Evolutionary conservation across 129 eudicot genomes (phyloP).

Genomic region (Chrysanthemum lavandulifolium): DNA sequence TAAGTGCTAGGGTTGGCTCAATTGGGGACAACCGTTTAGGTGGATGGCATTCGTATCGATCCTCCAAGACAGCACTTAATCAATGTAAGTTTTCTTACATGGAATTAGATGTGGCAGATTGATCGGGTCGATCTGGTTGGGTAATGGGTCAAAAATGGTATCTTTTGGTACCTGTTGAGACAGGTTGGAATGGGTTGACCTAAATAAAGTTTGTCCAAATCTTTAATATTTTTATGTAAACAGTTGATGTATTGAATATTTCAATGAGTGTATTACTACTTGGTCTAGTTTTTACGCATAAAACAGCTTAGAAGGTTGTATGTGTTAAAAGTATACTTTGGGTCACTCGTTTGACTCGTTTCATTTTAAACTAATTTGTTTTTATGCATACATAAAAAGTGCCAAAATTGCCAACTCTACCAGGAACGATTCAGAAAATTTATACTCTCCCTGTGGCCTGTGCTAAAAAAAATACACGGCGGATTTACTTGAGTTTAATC

Average conservation of each 20-base stretch:
- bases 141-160: constrained; percentile 6
- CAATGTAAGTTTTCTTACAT: constrained; percentile 51
- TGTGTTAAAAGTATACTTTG: not conserved
- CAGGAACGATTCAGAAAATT: not conserved
- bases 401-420: not conserved
- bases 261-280: not conserved
- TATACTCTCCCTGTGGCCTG: no score
- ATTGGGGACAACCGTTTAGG: constrained; percentile 84
- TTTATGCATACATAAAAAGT: not conserved
- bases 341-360: not conserved
- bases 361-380: no score
- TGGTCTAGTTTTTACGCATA: not conserved
- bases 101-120: constrained; percentile 3
- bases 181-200: constrained; percentile 2
- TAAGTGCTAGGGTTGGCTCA: constrained; percentile 98
- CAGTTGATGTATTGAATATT: not conserved
- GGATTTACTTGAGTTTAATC: no score
- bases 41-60: constrained; percentile 96
- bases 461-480: no score
- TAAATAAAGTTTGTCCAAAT: not conserved
- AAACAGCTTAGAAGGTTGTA: not conserved
- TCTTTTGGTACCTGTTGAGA: not conserved
- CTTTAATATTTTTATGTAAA: not conserved
- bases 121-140: not conserved
- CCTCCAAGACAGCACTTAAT: constrained; percentile 90